Evolutionary conservation across 148 eudicot genomes (phyloP), one percentile per base, ranked within the genome.

Genomic region (Fagopyrum homotropicum): DNA sequence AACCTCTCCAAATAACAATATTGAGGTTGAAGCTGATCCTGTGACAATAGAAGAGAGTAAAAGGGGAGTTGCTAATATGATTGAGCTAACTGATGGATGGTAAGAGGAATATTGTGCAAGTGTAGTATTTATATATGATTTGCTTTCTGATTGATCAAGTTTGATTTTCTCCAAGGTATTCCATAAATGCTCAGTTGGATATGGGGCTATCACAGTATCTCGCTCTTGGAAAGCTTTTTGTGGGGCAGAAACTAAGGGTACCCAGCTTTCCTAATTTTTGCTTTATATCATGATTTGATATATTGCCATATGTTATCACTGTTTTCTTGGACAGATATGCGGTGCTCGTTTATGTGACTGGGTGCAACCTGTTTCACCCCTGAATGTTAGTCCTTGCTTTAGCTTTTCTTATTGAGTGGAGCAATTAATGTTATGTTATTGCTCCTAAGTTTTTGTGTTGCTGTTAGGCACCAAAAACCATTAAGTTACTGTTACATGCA

Each of bases 61-160:
- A 76, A 77, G 60, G 61, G 70, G 76, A 51, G 72, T 77, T 48
- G 78, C 81, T 47, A 61, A 83, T 72, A 80, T 76, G 61, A 74
- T 95, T 72, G 92, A 95, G 78, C 80, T 95, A 76, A 95, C 96
- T 73, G 99, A 95, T 80, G 99, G 99, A 54, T 95, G 99, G 99
- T 89, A 77, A 84, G 84, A 75, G 75, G 17, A 50, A 51, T 44
- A 51, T 69, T 35, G 48, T 74, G 51, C 66, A 47, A 66, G 29
- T 40, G 75, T 50, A 50, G 4, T 77, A 76, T 48, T 45, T 29
- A 43, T 70, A 40, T 40, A 59, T 61, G 22, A 64, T 15, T 49
- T 45, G 75, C 51, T 49, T 14, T 46, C 69, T 9, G 15, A 72
- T 35, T 72, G 35, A 73, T 69, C 30, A 55, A 68, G 73, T 48